Evolutionary conservation across 1,284 basidiomycete species (phyloP).

Genomic region (Trichosporon faecale): DNA sequence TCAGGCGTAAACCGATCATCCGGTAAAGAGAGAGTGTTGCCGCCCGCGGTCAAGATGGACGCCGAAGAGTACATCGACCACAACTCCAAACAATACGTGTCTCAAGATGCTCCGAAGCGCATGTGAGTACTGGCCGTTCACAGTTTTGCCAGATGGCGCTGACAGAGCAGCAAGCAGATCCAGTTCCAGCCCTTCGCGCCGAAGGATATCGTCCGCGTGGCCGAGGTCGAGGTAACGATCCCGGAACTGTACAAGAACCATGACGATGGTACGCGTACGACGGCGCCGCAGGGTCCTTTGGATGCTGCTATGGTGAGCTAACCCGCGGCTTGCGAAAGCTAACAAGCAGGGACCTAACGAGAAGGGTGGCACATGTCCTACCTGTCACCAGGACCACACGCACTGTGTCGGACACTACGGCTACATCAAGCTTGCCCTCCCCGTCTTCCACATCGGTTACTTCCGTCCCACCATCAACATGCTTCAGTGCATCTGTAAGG

Average conservation of each 20-base stretch:
- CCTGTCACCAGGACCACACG: conserved; percentile 85
- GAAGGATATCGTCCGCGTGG: conserved; percentile 88
- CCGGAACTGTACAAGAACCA: conserved; percentile 75
- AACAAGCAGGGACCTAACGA: conserved; percentile 81
- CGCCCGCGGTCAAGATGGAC: conserved; percentile 20
- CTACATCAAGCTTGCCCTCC: conserved; percentile 92
- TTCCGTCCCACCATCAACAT: conserved; percentile 94
- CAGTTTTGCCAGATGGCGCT: neutral
- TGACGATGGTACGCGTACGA: conserved; percentile 56
- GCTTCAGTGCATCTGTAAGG: conserved; percentile 95
- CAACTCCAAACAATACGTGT: conserved; percentile 71
- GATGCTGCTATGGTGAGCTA: conserved; percentile 73
- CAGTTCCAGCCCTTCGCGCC: conserved; percentile 89
- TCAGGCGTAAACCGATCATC: neutral
- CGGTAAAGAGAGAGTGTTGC: neutral
- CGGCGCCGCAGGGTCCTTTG: conserved; percentile 85
- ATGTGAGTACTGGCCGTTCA: conserved; percentile 61
- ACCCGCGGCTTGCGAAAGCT: conserved; percentile 8
- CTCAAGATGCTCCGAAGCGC: conserved; percentile 83
- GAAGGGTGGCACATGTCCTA: conserved; percentile 88
- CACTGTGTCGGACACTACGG: conserved; percentile 98
- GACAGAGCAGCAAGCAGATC: conserved; percentile 70
- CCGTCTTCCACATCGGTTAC: conserved; percentile 97
- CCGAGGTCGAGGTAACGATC: conserved; percentile 91
- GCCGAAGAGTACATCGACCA: conserved; percentile 33